phyloP scores from a whole-genome alignment of 2,329 filamentous ascomycete species.

The Tolypocladium tropicale region DNA sequence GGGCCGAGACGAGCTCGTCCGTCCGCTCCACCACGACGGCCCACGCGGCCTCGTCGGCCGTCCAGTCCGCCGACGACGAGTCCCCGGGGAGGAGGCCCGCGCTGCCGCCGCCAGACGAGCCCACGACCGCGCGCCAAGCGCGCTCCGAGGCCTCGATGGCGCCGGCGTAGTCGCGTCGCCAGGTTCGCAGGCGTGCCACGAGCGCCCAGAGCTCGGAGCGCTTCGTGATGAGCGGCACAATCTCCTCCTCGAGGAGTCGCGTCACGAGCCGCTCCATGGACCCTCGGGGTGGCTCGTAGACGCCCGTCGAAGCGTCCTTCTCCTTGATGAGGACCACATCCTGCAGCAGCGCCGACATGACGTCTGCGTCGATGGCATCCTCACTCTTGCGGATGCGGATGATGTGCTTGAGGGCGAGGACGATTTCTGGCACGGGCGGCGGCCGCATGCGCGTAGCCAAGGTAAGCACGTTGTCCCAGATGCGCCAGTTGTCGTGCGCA shows the following conservation, averaged over 20 bases:
- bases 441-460: conserved; percentile 71
- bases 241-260: conserved; percentile 60
- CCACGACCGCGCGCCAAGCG: conserved; percentile 67
- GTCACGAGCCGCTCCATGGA: conserved; percentile 53
- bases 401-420: conserved; percentile 64
- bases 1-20: conserved; percentile 68
- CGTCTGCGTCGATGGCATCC: conserved; percentile 62
- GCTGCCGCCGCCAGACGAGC: conserved; percentile 35
- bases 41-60: conserved; percentile 55
- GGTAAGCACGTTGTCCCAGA: conserved; percentile 94
- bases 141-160: conserved; percentile 82
- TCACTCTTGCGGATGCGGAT: conserved; percentile 72
- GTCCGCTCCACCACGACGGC: conserved; percentile 66
- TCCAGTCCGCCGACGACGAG: conserved; percentile 20
- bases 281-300: conserved; percentile 38
- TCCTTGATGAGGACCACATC: conserved; percentile 49
- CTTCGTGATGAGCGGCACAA: conserved; percentile 77
- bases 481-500: conserved; percentile 78
- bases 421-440: conserved; percentile 62
- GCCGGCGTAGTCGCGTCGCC: conserved; percentile 57
- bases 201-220: conserved; percentile 69
- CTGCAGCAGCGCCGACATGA: conserved; percentile 62
- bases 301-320: conserved; percentile 16
- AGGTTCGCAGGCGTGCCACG: conserved; percentile 61
- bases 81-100: conserved; percentile 32